These are phyloP conservation scores for Aureobasidium sp. DNA, from an alignment of 2,329 filamentous ascomycete genomes.

Conservation along the genomic window DNA sequence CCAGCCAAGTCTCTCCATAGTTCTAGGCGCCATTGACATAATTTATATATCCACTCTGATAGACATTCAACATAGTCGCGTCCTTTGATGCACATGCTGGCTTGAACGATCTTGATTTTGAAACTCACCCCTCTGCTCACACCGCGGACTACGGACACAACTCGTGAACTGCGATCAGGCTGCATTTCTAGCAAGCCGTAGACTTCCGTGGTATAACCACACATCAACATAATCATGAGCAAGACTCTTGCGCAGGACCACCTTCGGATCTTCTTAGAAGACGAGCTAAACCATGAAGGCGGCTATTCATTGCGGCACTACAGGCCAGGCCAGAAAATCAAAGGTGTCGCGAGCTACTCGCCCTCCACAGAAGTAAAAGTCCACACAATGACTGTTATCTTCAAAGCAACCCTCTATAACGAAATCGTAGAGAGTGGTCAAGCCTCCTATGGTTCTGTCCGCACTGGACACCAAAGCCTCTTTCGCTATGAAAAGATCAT, in stretches of 20 bases:
- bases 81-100: not conserved
- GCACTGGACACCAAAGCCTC: not conserved
- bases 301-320: not conserved
- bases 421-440: not conserved
- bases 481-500: not conserved
- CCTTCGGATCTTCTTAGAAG: not conserved
- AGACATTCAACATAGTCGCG: not conserved
- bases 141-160: too few species aligned
- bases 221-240: not conserved
- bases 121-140: too few species aligned
- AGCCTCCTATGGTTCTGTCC: not conserved
- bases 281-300: not conserved
- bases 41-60: not conserved
- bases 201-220: not conserved
- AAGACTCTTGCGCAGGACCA: not conserved
- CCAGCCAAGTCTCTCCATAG: not conserved
- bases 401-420: constrained; percentile 6
- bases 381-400: not conserved
- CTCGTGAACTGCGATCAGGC: not conserved
- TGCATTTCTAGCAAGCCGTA: not conserved
- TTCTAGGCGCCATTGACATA: not conserved
- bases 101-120: too few species aligned
- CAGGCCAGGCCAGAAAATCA: not conserved
- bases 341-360: not conserved
- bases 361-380: not conserved